Conservation (phyloP, 345 rosid genomes). For the Arabidopsis thaliana region TAIR10.1 NC_003075.7:9611501-9612000, state of each 20-base stretch:
- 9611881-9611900: conserved; percentile 31
- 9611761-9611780: not conserved
- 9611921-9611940: conserved; percentile 23
- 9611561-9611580: conserved; percentile 32
- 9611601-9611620: conserved; percentile 15
- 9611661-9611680: not conserved
- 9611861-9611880: conserved; percentile 35
- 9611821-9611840: not conserved
- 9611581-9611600: conserved; percentile 33
- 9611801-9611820: not conserved
- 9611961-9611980: conserved; percentile 10
- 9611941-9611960: not conserved
- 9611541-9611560: conserved; percentile 20
- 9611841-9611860: not conserved
- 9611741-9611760: not conserved
- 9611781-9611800: not conserved
- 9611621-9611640: conserved; percentile 28
- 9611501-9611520: not conserved
- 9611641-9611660: conserved; percentile 5
- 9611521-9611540: not conserved
- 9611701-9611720: not conserved
- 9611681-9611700: conserved; percentile 1
- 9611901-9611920: conserved; percentile 40
- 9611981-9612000: not conserved
- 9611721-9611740: not conserved